These are phyloP conservation scores for Pythium angustatum DNA, from an alignment of 352 stramenopile genomes.

Conservation along the genomic window DNA sequence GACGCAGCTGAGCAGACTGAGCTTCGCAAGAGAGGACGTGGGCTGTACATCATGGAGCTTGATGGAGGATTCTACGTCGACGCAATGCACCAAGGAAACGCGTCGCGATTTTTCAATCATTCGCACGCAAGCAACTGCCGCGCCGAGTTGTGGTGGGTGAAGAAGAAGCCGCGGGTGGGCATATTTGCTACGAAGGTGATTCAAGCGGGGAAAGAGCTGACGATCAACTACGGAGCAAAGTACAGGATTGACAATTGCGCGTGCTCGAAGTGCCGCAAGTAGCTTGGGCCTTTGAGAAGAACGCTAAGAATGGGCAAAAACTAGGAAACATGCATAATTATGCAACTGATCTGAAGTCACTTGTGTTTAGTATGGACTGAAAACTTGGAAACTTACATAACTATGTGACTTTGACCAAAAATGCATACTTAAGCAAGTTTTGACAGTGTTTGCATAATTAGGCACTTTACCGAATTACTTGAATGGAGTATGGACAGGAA, in stretches of 20 bases:
- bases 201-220: background rate
- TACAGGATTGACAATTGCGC: background rate
- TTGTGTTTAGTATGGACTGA: background rate
- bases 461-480: too few species aligned
- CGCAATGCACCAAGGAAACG: conserved; percentile 1
- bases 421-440: background rate
- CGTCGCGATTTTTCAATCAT: background rate
- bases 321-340: background rate
- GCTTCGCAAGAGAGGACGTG: background rate
- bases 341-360: background rate
- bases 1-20: background rate
- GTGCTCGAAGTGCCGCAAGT: background rate
- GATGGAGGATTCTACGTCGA: background rate
- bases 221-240: background rate
- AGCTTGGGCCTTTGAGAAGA: too few species aligned
- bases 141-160: background rate
- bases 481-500: too few species aligned
- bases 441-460: background rate
- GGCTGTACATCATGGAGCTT: background rate
- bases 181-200: background rate
- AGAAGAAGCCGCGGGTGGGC: background rate
- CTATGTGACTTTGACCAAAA: too few species aligned
- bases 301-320: too few species aligned
- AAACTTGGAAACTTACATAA: background rate
- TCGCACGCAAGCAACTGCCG: background rate